phyloP scores from a whole-genome alignment of 1,139 yeast species.

The Hansenula lynferdii region DNA sequence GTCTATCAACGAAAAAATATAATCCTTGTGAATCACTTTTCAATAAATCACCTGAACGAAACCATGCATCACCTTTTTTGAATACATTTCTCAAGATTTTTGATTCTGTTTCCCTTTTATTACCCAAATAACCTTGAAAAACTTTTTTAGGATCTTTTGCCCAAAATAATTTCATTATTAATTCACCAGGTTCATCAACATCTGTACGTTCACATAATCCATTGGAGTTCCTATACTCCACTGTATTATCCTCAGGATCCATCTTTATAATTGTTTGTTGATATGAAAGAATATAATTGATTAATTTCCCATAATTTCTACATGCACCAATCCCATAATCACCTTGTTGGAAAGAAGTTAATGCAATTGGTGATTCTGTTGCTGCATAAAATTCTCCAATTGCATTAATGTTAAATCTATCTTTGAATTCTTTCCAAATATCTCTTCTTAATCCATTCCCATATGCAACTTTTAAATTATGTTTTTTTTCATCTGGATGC shows the following conservation, averaged over 20 bases:
- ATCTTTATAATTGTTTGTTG: constrained; percentile 65
- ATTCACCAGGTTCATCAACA: constrained; percentile 77
- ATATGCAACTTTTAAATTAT: constrained; percentile 65
- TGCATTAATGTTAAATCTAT: constrained; percentile 66
- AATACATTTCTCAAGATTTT: constrained; percentile 73
- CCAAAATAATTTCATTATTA: constrained; percentile 68
- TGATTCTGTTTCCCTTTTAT: constrained; percentile 70
- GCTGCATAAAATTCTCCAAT: constrained; percentile 94
- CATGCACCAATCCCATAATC: constrained; percentile 88
- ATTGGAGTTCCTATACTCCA: constrained; percentile 62
- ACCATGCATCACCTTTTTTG: constrained; percentile 87
- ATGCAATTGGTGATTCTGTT: constrained; percentile 88
- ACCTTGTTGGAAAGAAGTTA: constrained; percentile 78
- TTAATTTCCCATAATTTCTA: constrained; percentile 71
- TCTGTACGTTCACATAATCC: constrained; percentile 55
- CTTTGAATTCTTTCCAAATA: constrained; percentile 79
- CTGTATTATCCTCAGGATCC: constrained; percentile 78
- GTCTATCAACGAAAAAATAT: constrained; percentile 82
- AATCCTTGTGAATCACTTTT: constrained; percentile 64
- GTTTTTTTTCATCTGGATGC: constrained; percentile 61
- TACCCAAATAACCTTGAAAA: constrained; percentile 88
- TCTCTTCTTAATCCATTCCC: constrained; percentile 96
- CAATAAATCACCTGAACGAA: constrained; percentile 83
- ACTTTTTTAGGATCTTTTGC: constrained; percentile 62
- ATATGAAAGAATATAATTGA: constrained; percentile 47